Base-by-base conservation (phyloP, 2,329 filamentous ascomycete species). In the Dendryphion nanum region DNA sequence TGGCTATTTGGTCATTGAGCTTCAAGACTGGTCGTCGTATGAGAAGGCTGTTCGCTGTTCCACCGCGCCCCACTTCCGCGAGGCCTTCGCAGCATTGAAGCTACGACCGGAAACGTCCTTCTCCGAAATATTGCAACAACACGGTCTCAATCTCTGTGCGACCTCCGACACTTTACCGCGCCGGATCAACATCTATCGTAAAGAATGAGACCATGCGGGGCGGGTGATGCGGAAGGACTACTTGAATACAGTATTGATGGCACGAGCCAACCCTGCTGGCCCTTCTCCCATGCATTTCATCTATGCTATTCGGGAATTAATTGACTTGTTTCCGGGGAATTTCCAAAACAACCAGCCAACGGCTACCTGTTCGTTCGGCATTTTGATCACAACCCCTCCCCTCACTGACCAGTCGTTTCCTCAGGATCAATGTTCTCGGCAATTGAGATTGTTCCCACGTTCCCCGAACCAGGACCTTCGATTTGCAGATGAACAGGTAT, bases 21-120 rank as follows among this genome's bases (percentile, higher is more conserved):
- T 63, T 39, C 63, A 67, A 40, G 43, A 45, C 16, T 67, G 63
- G 63, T 42, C 55, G 14, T 66, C 63, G 19, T 67, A 66, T 41
- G 46, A 60, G 39, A 64, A 58, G 40, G 62, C 63, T 16, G 38
- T 66, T 31, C 55, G 52, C 33, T 53, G 53, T 30, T 55, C 53
- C 20, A 55, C 51, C 15, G 56, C 60, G 33, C 62, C 62, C 14
- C 62, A 66, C 40, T 66, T 58, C 40, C 33, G 31, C 10, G 44
- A 56, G 8, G 53, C 49, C 37, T 38, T 64, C 21, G 42, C 47
- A 30, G 33, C 45, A 5, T 35, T 66, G 28, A 43, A 53, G 23
- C 53, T 51, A 37, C 59, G 59, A 12, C 62, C 62, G 40, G 62
- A 65, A 44, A 62, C 55, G 21, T 64, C 54, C 6, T 64, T 64